phyloP scores from a whole-genome alignment of 192 early-diverging fungal genomes.

The Spizellomyces sp. region DNA sequence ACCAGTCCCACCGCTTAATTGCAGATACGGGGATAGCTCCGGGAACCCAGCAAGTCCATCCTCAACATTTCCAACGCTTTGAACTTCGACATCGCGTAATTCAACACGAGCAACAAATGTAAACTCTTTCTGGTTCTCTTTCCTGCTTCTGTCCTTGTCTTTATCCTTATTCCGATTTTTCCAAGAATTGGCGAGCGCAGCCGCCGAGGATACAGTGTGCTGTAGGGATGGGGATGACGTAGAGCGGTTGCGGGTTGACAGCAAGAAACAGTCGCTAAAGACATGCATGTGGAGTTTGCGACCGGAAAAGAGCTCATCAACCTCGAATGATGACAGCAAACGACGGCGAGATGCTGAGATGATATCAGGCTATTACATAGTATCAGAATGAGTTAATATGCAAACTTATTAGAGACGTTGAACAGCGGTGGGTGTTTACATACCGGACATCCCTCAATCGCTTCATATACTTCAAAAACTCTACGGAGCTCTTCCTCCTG shows the following conservation, averaged over 20 bases:
- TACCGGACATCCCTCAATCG: constrained; percentile 31
- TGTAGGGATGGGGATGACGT: background rate
- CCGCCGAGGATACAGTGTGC: background rate
- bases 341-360: constrained; percentile 31
- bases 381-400: background rate
- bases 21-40: background rate
- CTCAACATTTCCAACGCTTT: constrained; percentile 19
- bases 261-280: constrained; percentile 33
- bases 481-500: constrained; percentile 36
- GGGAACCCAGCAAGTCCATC: background rate
- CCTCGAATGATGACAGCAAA: constrained; percentile 16
- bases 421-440: background rate
- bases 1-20: background rate
- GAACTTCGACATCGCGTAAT: constrained; percentile 18
- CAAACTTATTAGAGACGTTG: background rate
- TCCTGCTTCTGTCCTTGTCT: constrained; percentile 16
- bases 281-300: constrained; percentile 30
- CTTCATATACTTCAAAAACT: constrained; percentile 23
- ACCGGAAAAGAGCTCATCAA: constrained; percentile 28
- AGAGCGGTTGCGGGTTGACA: constrained; percentile 18
- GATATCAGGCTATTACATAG: constrained; percentile 23
- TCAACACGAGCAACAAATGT: constrained; percentile 11
- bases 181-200: background rate
- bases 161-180: background rate
- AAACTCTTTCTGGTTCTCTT: constrained; percentile 9